Conservation (phyloP, 148 eudicot genomes). For the Amaranthus palmeri region DNA sequence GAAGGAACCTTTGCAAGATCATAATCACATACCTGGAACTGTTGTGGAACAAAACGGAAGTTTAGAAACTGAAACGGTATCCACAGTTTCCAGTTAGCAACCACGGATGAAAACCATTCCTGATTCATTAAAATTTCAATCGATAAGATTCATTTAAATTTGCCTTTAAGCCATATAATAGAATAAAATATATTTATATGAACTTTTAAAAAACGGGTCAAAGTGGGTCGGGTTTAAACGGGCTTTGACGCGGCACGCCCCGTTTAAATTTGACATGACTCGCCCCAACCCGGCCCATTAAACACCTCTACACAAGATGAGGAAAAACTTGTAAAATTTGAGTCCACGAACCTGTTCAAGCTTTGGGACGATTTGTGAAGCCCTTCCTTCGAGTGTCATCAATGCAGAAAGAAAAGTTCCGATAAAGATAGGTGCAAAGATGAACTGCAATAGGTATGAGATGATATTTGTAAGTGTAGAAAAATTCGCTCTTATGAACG, state of each 20-base stretch:
- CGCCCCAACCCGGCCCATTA: no score
- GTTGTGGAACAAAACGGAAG: slow-evolving; percentile 92
- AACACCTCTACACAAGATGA: no score
- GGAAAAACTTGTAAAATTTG: not conserved
- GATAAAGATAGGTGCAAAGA: slow-evolving; percentile 78
- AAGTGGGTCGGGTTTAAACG: no score
- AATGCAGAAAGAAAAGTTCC: slow-evolving; percentile 68
- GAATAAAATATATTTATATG: no score
- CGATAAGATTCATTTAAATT: not conserved
- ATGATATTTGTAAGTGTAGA: slow-evolving; percentile 7
- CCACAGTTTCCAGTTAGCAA: slow-evolving; percentile 96
- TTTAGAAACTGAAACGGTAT: slow-evolving; percentile 96
- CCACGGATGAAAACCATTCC: slow-evolving; percentile 90
- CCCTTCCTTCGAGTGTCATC: slow-evolving; percentile 74
- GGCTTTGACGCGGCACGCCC: no score
- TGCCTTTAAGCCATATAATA: no score
- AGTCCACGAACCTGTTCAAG: slow-evolving; percentile 62
- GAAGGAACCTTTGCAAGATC: not conserved
- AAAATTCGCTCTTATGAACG: not conserved
- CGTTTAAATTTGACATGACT: no score
- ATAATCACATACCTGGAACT: slow-evolving; percentile 65
- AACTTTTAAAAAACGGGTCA: no score
- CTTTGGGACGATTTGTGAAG: slow-evolving; percentile 76
- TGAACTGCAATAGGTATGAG: slow-evolving; percentile 48
- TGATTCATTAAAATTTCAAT: slow-evolving; percentile 21